Evolutionary conservation across 345 rosid species (phyloP).

Genomic region (Hypericum perforatum): DNA sequence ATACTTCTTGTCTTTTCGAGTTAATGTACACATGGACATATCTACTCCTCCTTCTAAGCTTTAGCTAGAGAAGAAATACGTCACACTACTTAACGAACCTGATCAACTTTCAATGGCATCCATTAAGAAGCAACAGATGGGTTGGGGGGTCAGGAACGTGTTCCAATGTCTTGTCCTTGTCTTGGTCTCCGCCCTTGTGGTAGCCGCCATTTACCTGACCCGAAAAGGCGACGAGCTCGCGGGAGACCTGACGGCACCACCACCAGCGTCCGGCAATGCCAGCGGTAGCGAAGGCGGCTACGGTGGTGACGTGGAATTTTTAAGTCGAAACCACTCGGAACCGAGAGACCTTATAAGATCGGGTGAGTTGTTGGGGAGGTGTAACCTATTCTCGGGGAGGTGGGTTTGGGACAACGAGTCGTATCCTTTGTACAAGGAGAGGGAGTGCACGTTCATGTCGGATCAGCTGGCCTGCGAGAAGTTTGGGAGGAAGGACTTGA

Average conservation of each 20-base stretch:
- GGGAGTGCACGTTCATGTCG: constrained; percentile 20
- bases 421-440: constrained; percentile 21
- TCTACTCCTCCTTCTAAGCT: no score
- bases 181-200: constrained; percentile 38
- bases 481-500: constrained; percentile 21
- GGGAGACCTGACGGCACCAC: not conserved
- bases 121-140: not conserved
- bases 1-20: no score
- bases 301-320: no score
- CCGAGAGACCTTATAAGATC: not conserved
- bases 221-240: constrained; percentile 18
- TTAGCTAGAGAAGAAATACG: no score
- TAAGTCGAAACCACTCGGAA: no score
- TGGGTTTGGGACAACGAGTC: constrained; percentile 23
- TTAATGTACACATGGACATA: no score
- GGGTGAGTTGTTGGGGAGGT: constrained; percentile 9
- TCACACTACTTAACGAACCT: no score
- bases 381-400: constrained; percentile 20
- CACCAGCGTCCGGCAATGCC: no score
- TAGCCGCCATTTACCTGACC: constrained; percentile 38
- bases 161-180: constrained; percentile 55
- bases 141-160: constrained; percentile 35
- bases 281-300: no score
- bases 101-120: no score
- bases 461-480: constrained; percentile 25